Evolutionary conservation across 2,329 filamentous ascomycete genomes (phyloP).

Genomic region (Fusarium coffeatum): DNA sequence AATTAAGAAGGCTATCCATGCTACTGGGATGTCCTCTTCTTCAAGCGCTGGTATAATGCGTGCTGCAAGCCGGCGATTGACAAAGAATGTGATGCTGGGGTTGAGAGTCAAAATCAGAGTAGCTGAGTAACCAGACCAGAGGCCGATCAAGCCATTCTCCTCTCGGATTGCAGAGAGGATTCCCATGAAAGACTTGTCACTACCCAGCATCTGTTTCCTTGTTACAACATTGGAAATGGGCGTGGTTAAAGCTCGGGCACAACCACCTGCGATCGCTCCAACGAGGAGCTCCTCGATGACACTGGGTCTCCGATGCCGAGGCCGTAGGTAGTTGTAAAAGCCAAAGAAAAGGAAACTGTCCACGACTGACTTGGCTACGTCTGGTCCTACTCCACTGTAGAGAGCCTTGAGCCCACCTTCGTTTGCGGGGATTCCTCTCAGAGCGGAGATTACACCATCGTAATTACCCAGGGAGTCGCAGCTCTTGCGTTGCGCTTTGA

Average conservation of each 20-base stretch:
- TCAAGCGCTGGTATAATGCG: conserved; percentile 64
- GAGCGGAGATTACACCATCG: conserved; percentile 73
- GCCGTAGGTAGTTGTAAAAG: conserved; percentile 71
- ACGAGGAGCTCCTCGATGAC: conserved; percentile 79
- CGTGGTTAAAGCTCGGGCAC: conserved; percentile 80
- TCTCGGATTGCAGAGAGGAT: conserved; percentile 72
- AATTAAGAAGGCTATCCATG: conserved; percentile 58
- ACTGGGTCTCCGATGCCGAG: conserved; percentile 61
- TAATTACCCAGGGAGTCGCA: conserved; percentile 64
- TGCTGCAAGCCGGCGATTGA: conserved; percentile 78
- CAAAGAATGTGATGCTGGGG: conserved; percentile 85
- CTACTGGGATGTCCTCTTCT: conserved; percentile 54
- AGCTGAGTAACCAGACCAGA: conserved; percentile 91
- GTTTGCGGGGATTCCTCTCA: conserved; percentile 74
- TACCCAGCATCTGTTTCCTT: conserved; percentile 76
- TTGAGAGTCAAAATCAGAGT: conserved; percentile 84
- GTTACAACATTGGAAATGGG: conserved; percentile 86
- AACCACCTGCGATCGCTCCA: conserved; percentile 78
- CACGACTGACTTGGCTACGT: conserved; percentile 73
- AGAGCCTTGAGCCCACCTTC: conserved; percentile 79
- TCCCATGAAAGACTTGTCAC: conserved; percentile 58
- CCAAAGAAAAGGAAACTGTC: conserved; percentile 91
- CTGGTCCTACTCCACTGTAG: conserved; percentile 73
- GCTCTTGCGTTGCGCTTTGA: conserved; percentile 79
- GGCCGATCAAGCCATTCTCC: conserved; percentile 78